Percentiles rank a stretch among this genome's conserved stretches.
phyloP scores from a whole-genome alignment of 192 early-diverging fungal species.

The Dissophora ornata region DNA sequence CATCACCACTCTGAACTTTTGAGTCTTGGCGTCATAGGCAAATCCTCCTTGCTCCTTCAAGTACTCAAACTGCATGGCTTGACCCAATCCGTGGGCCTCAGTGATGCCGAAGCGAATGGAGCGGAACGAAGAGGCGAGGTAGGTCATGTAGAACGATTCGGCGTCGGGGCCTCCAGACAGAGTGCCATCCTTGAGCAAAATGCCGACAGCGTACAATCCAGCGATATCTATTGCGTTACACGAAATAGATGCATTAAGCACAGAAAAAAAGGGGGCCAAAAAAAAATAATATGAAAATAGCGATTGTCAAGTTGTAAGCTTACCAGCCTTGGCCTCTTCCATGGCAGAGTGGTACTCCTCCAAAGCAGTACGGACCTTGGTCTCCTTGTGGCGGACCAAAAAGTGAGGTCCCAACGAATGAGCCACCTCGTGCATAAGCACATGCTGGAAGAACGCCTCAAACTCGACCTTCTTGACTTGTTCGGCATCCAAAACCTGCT shows the following conservation, averaged over 20 bases:
- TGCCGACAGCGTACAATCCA: slow-evolving; percentile 68
- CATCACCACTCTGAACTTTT: slow-evolving; percentile 70
- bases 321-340: slow-evolving; percentile 82
- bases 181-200: slow-evolving; percentile 69
- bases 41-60: slow-evolving; percentile 75
- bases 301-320: background rate
- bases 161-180: slow-evolving; percentile 66
- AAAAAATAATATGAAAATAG: background rate
- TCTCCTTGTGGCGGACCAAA: slow-evolving; percentile 54
- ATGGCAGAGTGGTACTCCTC: slow-evolving; percentile 78
- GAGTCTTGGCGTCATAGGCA: slow-evolving; percentile 49
- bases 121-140: slow-evolving; percentile 77
- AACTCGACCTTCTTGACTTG: slow-evolving; percentile 69
- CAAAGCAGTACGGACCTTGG: slow-evolving; percentile 72
- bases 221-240: slow-evolving; percentile 63
- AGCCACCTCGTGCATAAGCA: slow-evolving; percentile 77
- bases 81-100: slow-evolving; percentile 78
- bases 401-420: slow-evolving; percentile 79
- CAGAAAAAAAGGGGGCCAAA: slow-evolving; percentile 4
- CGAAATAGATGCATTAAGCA: background rate
- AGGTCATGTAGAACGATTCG: slow-evolving; percentile 77
- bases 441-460: slow-evolving; percentile 78
- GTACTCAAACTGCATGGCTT: slow-evolving; percentile 78
- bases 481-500: slow-evolving; percentile 59
- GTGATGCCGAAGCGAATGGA: slow-evolving; percentile 77